phyloP scores from a whole-genome alignment of 1,284 basidiomycete species.

The Ustilago tritici region DNA sequence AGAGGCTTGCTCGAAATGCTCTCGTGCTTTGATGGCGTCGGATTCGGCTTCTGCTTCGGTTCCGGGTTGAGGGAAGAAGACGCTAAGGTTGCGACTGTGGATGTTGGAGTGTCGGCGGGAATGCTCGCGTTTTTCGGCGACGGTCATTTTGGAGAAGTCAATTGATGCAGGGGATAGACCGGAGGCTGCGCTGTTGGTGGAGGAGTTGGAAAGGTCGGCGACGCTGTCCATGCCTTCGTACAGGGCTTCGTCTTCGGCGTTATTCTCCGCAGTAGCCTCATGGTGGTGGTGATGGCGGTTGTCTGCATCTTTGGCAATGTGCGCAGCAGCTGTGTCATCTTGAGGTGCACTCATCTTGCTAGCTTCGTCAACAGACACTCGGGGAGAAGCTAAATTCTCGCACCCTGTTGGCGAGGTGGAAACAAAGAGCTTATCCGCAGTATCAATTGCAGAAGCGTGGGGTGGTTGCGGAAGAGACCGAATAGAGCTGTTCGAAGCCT shows the following conservation, averaged over 20 bases:
- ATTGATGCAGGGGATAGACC: conserved; percentile 9
- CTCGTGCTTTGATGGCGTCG: conserved; percentile 35
- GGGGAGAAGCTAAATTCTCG: neutral
- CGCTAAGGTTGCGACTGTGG: conserved; percentile 64
- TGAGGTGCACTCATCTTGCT: conserved; percentile 14
- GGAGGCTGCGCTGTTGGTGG: neutral
- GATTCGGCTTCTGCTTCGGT: conserved; percentile 63
- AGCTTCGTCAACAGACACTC: neutral
- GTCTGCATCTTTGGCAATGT: neutral
- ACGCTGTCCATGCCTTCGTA: conserved; percentile 49
- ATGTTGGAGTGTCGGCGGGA: conserved; percentile 62
- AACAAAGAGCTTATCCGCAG: neutral
- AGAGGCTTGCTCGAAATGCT: conserved; percentile 26
- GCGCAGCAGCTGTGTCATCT: neutral
- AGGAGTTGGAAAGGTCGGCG: conserved; percentile 26
- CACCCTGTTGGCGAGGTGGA: neutral
- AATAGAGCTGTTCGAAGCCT: conserved; percentile 36
- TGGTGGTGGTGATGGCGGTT: neutral
- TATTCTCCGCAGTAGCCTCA: neutral
- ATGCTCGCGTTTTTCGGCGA: conserved; percentile 64
- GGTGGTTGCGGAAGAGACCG: conserved; percentile 37
- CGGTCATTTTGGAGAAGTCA: conserved; percentile 50
- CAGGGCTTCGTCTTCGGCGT: conserved; percentile 35
- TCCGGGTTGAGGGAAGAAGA: conserved; percentile 67
- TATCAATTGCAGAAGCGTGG: neutral